These are phyloP conservation scores for Mycocentrospora acerina DNA, from an alignment of 2,329 filamentous ascomycete species.

Conservation along the genomic window DNA sequence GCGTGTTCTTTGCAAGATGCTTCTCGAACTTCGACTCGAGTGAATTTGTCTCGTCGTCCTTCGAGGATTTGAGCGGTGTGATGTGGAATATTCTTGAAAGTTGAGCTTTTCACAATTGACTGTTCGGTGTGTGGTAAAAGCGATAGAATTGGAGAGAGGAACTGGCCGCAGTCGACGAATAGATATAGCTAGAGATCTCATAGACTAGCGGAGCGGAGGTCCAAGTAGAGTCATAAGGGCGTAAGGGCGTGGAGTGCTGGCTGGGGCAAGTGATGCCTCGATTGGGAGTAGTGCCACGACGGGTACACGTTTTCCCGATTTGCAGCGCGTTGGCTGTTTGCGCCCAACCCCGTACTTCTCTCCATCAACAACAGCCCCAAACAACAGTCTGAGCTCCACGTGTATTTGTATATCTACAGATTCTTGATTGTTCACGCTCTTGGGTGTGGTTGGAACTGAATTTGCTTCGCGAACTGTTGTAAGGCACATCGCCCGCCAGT, in stretches of 20 bases:
- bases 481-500: conserved; percentile 22
- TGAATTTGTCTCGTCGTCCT: no score
- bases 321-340: conserved; percentile 10
- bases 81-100: no score
- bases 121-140: no score
- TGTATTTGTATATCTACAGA: conserved; percentile 30
- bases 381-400: conserved; percentile 22
- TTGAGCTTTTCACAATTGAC: no score
- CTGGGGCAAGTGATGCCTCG: conserved; percentile 4
- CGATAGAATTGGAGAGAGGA: no score
- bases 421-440: conserved; percentile 15
- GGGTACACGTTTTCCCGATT: conserved; percentile 7
- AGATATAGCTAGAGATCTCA: no score
- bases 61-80: no score
- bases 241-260: conserved; percentile 12
- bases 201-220: background rate
- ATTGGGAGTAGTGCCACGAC: conserved; percentile 19
- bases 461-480: conserved; percentile 18
- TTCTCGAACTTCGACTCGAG: no score
- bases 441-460: conserved; percentile 20
- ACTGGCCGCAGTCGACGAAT: no score
- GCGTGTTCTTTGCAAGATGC: no score
- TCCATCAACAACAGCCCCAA: conserved; percentile 21
- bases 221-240: conserved; percentile 6
- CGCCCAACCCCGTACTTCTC: conserved; percentile 24